Base-by-base conservation (phyloP, 192 early-diverging fungal species). In the Tieghemiomyces parasiticus region DNA sequence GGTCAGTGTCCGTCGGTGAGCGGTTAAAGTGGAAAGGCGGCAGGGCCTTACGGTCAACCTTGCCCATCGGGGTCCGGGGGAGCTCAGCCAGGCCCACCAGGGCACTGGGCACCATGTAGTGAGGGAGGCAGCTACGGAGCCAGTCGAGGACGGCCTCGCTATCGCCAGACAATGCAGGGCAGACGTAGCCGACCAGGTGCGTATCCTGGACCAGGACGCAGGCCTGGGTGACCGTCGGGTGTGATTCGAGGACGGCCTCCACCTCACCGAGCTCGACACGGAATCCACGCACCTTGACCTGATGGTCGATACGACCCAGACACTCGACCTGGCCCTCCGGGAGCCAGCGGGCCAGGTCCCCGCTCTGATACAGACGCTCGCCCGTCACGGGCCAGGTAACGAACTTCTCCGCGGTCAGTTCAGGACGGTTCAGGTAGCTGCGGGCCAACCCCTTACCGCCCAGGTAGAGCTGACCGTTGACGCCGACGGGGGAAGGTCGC, bases 251-350 rank as follows among this genome's bases (percentile, higher is more conserved):
- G 4, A 48, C 20, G 25, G 46, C 26, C 42, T 64, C 61, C 2
- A 71, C 54, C 58, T 71, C 70, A 1, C 60, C 59, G 1, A 65
- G 62, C 44, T 71, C 66, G 4, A 71, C 54, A 12, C 70, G 60
- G 59, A 46, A 67, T 0, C 70, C 70, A 38, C 67, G 54, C n/a
- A 71, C 62, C 58, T 69, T 69, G 63, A 71, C 60, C 49, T 65
- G 63, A n/a, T 66, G 13, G 31, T 71, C 70, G 12, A 46, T 58
- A 3, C 70, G 63, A 2, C 70, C 70, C 1, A 77, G 16, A 35
- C 35, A 63, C 1, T 59, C 58, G 0, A 71, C 13, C 38, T 66
- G 60, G 4, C 70, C 70, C 24, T 63, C 61, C 31, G 63, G 66
- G 0, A 67, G 56, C 35, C 62, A 65, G 12, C 48, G 33, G 0